Percentiles rank a stretch among this genome's conserved stretches.
Conservation (phyloP, 192 early-diverging fungal species). For the Coemansia sp. region DNA sequence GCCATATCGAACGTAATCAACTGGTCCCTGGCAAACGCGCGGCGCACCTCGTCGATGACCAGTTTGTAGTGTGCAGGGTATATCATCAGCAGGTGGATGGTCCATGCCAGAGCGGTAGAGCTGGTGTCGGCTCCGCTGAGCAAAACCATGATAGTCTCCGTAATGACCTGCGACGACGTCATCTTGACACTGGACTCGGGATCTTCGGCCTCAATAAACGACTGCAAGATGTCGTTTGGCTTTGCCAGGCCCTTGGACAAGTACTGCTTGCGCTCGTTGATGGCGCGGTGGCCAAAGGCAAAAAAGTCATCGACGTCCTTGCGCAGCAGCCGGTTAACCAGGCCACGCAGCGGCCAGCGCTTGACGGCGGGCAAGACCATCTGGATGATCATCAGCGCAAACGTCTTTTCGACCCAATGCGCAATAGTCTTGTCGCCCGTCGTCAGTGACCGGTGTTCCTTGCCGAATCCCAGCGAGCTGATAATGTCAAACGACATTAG, state of each 20-base stretch:
- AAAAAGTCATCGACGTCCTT: constrained; percentile 30
- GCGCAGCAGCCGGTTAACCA: constrained; percentile 4
- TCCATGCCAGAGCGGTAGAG: constrained; percentile 31
- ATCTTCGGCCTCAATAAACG: constrained; percentile 43
- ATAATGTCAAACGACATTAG: constrained; percentile 45
- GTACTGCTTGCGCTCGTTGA: constrained; percentile 19
- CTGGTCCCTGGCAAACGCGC: constrained; percentile 11
- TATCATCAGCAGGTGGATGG: constrained; percentile 39
- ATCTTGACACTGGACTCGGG: constrained; percentile 31
- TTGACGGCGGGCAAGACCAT: constrained; percentile 31
- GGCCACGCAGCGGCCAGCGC: constrained; percentile 14
- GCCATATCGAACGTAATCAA: constrained; percentile 32
- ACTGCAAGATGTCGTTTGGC: constrained; percentile 38
- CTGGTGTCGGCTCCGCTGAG: constrained; percentile 43
- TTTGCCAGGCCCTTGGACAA: constrained; percentile 2
- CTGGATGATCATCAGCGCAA: constrained; percentile 40
- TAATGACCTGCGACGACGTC: constrained; percentile 29
- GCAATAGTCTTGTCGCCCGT: constrained; percentile 11
- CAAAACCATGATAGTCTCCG: constrained; percentile 42
- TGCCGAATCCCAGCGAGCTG: constrained; percentile 37
- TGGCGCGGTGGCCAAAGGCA: constrained; percentile 18
- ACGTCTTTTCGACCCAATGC: constrained; percentile 38
- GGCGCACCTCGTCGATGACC: constrained; percentile 19
- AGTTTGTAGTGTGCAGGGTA: constrained; percentile 25
- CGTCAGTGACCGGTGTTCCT: constrained; percentile 30